Evolutionary conservation across 2,329 filamentous ascomycete species (phyloP).

Genomic region (Lachnum nothofagi): DNA sequence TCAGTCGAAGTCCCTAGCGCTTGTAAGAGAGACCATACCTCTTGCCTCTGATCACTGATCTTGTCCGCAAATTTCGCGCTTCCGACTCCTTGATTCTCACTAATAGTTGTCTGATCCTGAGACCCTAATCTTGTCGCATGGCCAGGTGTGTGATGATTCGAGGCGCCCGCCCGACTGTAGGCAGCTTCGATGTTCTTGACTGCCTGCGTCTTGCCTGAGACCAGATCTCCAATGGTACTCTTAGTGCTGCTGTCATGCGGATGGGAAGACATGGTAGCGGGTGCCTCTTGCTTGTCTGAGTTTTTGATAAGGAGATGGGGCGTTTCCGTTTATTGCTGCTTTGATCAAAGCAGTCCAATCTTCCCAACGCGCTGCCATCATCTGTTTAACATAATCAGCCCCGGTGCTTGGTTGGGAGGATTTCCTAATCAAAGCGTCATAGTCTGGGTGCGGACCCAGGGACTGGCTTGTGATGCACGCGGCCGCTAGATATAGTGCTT

Average conservation of each 20-base stretch:
- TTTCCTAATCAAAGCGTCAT: neutral
- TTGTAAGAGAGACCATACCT: conserved; percentile 11
- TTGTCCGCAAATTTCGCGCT: conserved; percentile 17
- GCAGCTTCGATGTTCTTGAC: conserved; percentile 23
- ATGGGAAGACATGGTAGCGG: neutral
- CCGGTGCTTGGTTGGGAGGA: neutral
- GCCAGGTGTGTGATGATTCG: conserved; percentile 21
- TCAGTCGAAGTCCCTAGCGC: neutral
- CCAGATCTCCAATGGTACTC: neutral
- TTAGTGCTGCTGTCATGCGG: neutral
- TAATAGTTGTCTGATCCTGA: conserved; percentile 13
- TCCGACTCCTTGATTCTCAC: conserved; percentile 15
- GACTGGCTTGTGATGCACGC: too few relatives aligned
- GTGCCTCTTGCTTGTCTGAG: neutral
- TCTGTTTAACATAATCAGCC: conserved; percentile 11
- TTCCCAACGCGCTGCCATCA: conserved; percentile 1
- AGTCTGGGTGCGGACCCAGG: too few relatives aligned
- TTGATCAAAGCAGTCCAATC: too few relatives aligned
- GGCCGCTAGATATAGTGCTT: neutral
- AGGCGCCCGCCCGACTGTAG: conserved; percentile 23
- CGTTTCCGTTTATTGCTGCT: too few relatives aligned
- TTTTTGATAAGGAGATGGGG: neutral
- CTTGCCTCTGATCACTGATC: conserved; percentile 15
- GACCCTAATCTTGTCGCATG: conserved; percentile 16
- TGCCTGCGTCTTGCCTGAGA: conserved; percentile 14